Evolutionary conservation across 1,284 basidiomycete genomes (phyloP), one percentile per base, ranked within the genome.

Genomic region (Afroboletus lepidellus): DNA sequence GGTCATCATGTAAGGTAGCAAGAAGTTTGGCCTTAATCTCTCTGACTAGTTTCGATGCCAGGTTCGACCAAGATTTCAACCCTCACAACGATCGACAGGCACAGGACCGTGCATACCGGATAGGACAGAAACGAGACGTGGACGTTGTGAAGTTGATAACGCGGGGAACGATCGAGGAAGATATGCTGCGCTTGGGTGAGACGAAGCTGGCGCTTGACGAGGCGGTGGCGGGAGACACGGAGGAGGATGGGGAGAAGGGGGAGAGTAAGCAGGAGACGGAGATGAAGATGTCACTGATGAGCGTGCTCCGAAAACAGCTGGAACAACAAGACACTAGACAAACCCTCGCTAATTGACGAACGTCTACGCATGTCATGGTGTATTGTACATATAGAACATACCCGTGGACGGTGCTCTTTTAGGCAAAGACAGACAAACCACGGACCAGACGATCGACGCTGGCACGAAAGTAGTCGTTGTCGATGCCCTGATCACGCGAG

Each of bases 31-130:
- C 8, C 21, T 21, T 32, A 43, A 21, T 5, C 1, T n/a, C 9
- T 24, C 43, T 44, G 11, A 48, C 21, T 50, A 16, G 47, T 34
- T 57, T 33, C 38, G 43, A 53, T 48, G 39, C 13, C 55, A 88
- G 86, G 78, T 98, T 96, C 68, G 97, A 99, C 69, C 95, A 98
- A 69, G 97, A 99, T 69, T 98, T 96, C 71, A 98, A 97, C 70
- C 91, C 87, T 8, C 87, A 88, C 66, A 91, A 90, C 62, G 96
- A 98, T 74, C 84, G 90, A 56, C 96, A 99, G 74, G 97, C 97
- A 0, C 94, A 96, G 51, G 97, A 99, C 69, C 86, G 97, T 33
- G 94, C 94, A 25, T 99, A 98, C 69, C 89, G 97, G n/a, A 98
- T 99, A 60, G 96, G 94, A 16, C 94, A 97, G 70, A 92, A 90